phyloP scores from a whole-genome alignment of 805 yeast species.

The Kazachstania kunashirensis region DNA sequence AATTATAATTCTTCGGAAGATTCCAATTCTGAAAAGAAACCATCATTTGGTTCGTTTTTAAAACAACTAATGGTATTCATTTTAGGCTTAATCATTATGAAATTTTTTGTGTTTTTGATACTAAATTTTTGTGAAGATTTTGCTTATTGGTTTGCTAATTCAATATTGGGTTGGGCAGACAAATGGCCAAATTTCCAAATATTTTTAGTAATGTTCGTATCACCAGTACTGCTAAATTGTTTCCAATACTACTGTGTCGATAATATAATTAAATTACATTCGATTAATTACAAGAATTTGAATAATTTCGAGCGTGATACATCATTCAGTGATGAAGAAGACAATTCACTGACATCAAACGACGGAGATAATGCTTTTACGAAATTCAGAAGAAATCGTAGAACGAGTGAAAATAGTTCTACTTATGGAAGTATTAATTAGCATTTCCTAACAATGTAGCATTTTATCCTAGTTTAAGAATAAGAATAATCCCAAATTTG shows the following conservation, averaged over 20 bases:
- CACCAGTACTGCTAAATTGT: constrained; percentile 64
- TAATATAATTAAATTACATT: constrained; percentile 56
- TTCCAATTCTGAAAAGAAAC: neutral
- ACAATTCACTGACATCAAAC: neutral
- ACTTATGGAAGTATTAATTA: constrained; percentile 1
- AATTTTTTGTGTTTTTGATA: constrained; percentile 47
- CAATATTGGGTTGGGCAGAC: constrained; percentile 75
- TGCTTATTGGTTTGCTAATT: constrained; percentile 67
- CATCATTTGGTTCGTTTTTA: constrained; percentile 45
- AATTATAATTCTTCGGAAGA: constrained; percentile 23
- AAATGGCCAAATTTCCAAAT: constrained; percentile 75
- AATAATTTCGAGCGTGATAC: constrained; percentile 25
- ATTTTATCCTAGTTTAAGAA: too few species aligned
- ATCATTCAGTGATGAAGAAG: constrained; percentile 5
- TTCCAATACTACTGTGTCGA: constrained; percentile 67
- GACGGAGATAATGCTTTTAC: neutral
- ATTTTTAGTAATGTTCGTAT: constrained; percentile 74
- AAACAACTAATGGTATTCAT: constrained; percentile 69
- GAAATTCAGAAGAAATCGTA: neutral
- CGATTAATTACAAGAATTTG: constrained; percentile 16
- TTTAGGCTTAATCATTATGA: constrained; percentile 52
- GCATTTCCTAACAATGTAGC: too few species aligned
- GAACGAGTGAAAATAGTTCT: neutral
- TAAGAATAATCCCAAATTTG: too few species aligned
- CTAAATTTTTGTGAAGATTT: constrained; percentile 54